Base-by-base conservation (phyloP, 148 eudicot species). In the Nepenthes mirabilis region DNA sequence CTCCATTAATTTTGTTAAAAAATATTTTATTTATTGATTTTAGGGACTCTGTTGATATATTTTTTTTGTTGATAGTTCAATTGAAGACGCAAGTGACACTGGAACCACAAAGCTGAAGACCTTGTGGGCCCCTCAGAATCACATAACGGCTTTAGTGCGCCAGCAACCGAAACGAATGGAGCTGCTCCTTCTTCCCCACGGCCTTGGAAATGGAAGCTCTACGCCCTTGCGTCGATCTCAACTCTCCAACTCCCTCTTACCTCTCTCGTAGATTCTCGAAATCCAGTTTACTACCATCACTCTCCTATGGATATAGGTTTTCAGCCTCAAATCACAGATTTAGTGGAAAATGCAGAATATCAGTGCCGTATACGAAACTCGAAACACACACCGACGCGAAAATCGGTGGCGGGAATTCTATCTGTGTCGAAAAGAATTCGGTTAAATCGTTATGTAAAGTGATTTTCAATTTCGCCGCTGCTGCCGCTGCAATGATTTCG, bases 381-480 rank as follows among this genome's bases (percentile, higher is more conserved):
- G 36, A 52, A 52, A 36, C 45, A 52, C 62, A 56, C 9, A 12
- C 12, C 12, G 52, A 45, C 3, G 7, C 23, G 32, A 57, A 59
- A 48, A 1, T 35, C 11, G 12, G 51, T 3, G 9, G 57, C 56
- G 37, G 55, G 51, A 64, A 48, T 23, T 54, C 49, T 52, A 34
- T 50, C 36, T 11, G 13, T n/a, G 6, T 7, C 5, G 60, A 33
- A 50, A 61, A 57, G 45, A 60, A 68, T 65, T 49, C 77, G 36
- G 14, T 66, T 13, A 57, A 61, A 55, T 57, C 59, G 13, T 58
- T 85, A 9, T 75, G 76, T 1, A 82, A 69, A 59, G 68, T 77
- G 57, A 55, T 79, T 43, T 34, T 85, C n/a, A 79, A 86, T 49
- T 80, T 91, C 9, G 78, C 79, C 3, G 94, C 83, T 36, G 90